Conservation (phyloP, 1,284 basidiomycete genomes). For the Grifola frondosa region DNA sequence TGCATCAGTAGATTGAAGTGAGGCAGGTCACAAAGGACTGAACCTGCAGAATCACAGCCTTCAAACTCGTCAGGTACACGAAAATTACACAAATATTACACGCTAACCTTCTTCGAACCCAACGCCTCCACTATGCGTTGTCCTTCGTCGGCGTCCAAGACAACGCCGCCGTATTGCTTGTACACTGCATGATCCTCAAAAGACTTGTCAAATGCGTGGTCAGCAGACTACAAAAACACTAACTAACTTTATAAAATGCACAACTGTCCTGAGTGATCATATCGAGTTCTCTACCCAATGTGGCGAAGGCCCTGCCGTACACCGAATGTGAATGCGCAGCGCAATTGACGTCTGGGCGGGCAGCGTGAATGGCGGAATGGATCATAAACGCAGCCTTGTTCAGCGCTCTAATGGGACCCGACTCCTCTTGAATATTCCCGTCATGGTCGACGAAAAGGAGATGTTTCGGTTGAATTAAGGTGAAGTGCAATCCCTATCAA, state of each 20-base stretch:
- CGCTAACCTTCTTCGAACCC: slow-evolving; percentile 45
- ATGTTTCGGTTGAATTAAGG: slow-evolving; percentile 44
- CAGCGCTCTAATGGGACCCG: slow-evolving; percentile 38
- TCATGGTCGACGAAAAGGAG: slow-evolving; percentile 49
- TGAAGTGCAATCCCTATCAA: slow-evolving; percentile 42
- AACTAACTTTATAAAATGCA: slow-evolving; percentile 39
- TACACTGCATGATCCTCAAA: slow-evolving; percentile 40
- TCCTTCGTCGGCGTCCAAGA: slow-evolving; percentile 58
- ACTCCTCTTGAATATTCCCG: slow-evolving; percentile 47
- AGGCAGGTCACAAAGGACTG: not conserved
- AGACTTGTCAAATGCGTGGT: slow-evolving; percentile 1
- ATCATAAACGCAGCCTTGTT: slow-evolving; percentile 52
- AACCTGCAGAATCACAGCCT: slow-evolving; percentile 15
- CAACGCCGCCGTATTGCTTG: slow-evolving; percentile 54
- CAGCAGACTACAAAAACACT: too few relatives aligned
- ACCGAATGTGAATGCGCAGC: slow-evolving; percentile 66
- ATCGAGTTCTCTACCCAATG: slow-evolving; percentile 56
- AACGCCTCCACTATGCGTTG: slow-evolving; percentile 52
- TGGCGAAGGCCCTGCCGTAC: slow-evolving; percentile 62
- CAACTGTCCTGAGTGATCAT: slow-evolving; percentile 52
- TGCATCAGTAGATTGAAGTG: not conserved
- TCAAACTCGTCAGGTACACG: not conserved
- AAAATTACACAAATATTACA: slow-evolving; percentile 20
- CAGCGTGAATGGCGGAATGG: slow-evolving; percentile 55
- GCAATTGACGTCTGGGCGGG: slow-evolving; percentile 62